Evolutionary conservation across 345 rosid genomes (phyloP), one percentile per base, ranked within the genome.

Genomic region (Corchorus capsularis): DNA sequence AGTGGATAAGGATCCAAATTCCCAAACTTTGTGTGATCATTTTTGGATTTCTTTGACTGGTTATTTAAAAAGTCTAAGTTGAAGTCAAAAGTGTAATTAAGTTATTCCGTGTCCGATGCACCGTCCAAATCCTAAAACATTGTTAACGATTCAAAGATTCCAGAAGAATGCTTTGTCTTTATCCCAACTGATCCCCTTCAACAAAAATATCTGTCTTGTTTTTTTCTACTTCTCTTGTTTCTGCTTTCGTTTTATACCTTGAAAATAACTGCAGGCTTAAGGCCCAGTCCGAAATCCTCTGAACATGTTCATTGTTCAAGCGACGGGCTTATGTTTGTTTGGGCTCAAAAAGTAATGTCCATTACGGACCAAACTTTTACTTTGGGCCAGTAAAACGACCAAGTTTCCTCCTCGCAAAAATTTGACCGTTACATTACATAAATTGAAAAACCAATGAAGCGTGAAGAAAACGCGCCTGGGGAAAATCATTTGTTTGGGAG

Each of bases 51-150:
- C 20, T 68, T 47, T 68, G 43, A 50, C 8, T 15, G 73, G 27
- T 2, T 67, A 10, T 2, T 4, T 22, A 14, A 47, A 47, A 19
- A 3, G 8, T 14, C 1, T 11, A 46, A 64, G n/a, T 14, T 43
- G 1, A 32, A n/a, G 53, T 61, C 53, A 61, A 35, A 70, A 35
- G 11, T 53, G 34, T 35, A 52, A 34, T 69, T 69, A 69, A 16
- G 12, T 32, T 10, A 69, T 69, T 52, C 35, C 2, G 6, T 45
- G 52, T 39, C n/a, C 32, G n/a, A 22, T 12, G 22, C 47, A 69
- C 73, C 73, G 73, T 34, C 61, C 61, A 69, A 69, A 69, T 27
- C 27, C 27, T 27, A n/a, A n/a, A n/a, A 52, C 60, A 34, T 34
- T 4, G 16, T 69, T 50, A 52, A 52, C 17, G 9, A 34, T 32